These are phyloP conservation scores for Prunus campanulata DNA, from an alignment of 306 rosid genomes.

Conservation along the genomic window DNA sequence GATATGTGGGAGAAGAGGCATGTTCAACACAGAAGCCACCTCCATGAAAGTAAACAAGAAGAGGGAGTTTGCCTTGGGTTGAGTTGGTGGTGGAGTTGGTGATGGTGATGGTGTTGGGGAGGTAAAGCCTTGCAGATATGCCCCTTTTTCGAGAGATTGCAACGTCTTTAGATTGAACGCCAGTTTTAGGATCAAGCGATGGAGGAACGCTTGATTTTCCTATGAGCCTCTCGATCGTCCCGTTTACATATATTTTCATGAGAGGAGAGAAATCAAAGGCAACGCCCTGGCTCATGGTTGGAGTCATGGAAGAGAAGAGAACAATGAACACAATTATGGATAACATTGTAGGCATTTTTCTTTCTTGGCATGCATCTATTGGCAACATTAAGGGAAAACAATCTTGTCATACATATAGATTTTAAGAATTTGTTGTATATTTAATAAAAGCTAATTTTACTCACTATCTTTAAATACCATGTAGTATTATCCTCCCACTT, in stretches of 20 bases:
- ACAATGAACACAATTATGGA: not conserved
- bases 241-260: slow-evolving; percentile 22
- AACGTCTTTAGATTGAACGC: slow-evolving; percentile 20
- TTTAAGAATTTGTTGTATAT: no score
- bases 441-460: no score
- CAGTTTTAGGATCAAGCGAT: slow-evolving; percentile 31
- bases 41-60: slow-evolving; percentile 33
- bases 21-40: slow-evolving; percentile 28
- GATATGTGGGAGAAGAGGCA: slow-evolving; percentile 14
- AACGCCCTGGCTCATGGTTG: not conserved
- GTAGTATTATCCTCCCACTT: no score
- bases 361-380: not conserved
- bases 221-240: slow-evolving; percentile 17
- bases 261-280: slow-evolving; percentile 11
- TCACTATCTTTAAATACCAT: no score
- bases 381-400: no score
- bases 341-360: not conserved
- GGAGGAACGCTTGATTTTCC: slow-evolving; percentile 26
- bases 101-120: slow-evolving; percentile 3
- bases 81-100: not conserved
- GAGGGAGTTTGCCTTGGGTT: slow-evolving; percentile 17
- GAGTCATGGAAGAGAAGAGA: not conserved
- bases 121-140: slow-evolving; percentile 28
- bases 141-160: slow-evolving; percentile 5
- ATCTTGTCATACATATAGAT: no score